Conservation (phyloP, 208 protist species). For the Tetramitus jugosus region DNA sequence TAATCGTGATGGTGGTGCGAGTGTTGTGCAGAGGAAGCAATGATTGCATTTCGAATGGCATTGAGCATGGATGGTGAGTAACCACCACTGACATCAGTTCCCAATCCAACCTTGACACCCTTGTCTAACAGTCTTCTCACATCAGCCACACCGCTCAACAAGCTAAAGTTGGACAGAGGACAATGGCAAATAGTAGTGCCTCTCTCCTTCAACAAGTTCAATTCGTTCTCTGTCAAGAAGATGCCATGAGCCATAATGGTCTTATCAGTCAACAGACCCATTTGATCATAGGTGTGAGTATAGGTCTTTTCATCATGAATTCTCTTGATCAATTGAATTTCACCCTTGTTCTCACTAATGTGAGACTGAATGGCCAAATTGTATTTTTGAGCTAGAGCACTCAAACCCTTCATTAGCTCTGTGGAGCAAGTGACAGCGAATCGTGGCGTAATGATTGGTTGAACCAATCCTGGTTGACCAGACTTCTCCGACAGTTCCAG, state of each 20-base stretch:
- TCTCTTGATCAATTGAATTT: slow-evolving; percentile 44
- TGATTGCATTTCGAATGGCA: slow-evolving; percentile 59
- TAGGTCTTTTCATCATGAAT: slow-evolving; percentile 46
- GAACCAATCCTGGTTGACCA: slow-evolving; percentile 38
- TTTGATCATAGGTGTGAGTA: slow-evolving; percentile 61
- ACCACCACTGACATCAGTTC: slow-evolving; percentile 84
- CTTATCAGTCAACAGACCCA: slow-evolving; percentile 60
- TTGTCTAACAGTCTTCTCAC: slow-evolving; percentile 52
- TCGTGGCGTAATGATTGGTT: slow-evolving; percentile 74
- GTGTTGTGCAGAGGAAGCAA: slow-evolving; percentile 50
- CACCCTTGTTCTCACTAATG: slow-evolving; percentile 61
- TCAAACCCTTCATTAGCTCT: slow-evolving; percentile 63
- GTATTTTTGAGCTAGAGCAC: slow-evolving; percentile 56
- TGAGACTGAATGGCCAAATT: slow-evolving; percentile 76
- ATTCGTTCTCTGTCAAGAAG: slow-evolving; percentile 67
- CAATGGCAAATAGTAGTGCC: slow-evolving; percentile 71
- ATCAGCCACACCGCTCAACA: slow-evolving; percentile 60
- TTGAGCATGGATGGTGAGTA: slow-evolving; percentile 66
- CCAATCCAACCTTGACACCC: slow-evolving; percentile 71
- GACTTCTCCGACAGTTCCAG: slow-evolving; percentile 1
- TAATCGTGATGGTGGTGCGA: slow-evolving; percentile 44
- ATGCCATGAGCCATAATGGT: slow-evolving; percentile 77
- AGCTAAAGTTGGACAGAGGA: slow-evolving; percentile 80
- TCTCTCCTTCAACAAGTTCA: slow-evolving; percentile 51
- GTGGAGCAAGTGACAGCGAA: slow-evolving; percentile 80